Percentiles rank a stretch among this genome's conserved stretches.
phyloP scores from a whole-genome alignment of 805 yeast species.

The Metschnikowia colocasiae region DNA sequence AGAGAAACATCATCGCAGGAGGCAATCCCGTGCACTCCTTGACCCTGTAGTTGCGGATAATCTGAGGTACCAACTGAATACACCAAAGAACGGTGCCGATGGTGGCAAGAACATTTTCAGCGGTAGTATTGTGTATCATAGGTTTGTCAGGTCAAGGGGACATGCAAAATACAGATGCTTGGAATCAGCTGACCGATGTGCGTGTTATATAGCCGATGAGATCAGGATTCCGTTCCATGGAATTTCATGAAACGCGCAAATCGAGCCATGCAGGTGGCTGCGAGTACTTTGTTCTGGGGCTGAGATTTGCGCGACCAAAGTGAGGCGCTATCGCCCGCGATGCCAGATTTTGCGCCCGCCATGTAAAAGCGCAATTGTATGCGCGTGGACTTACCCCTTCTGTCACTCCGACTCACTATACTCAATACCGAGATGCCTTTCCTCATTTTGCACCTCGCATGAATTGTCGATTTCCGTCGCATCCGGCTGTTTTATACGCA shows the following conservation, averaged over 20 bases:
- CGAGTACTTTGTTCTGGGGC: neutral
- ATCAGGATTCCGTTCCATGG: neutral
- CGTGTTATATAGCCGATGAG: neutral
- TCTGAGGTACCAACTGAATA: conserved; percentile 83
- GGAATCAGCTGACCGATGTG: neutral
- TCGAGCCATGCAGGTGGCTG: neutral
- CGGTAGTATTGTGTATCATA: conserved; percentile 29
- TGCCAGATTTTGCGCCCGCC: neutral
- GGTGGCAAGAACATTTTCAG: conserved; percentile 77
- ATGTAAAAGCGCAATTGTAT: neutral
- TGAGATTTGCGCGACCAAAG: neutral
- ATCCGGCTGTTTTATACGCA: neutral
- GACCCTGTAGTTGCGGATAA: conserved; percentile 63
- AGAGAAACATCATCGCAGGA: conserved; percentile 79
- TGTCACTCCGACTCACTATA: conserved; percentile 17
- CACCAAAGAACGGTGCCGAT: conserved; percentile 93
- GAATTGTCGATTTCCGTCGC: neutral
- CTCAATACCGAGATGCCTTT: conserved; percentile 20
- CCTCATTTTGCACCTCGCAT: conserved; percentile 12
- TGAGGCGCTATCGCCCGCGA: neutral
- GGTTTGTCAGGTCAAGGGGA: neutral
- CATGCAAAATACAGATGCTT: neutral
- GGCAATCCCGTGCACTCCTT: conserved; percentile 88
- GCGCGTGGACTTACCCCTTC: neutral
- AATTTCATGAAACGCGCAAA: neutral